phyloP scores from a whole-genome alignment of 345 rosid genomes.

The Acer yangbiense region DNA sequence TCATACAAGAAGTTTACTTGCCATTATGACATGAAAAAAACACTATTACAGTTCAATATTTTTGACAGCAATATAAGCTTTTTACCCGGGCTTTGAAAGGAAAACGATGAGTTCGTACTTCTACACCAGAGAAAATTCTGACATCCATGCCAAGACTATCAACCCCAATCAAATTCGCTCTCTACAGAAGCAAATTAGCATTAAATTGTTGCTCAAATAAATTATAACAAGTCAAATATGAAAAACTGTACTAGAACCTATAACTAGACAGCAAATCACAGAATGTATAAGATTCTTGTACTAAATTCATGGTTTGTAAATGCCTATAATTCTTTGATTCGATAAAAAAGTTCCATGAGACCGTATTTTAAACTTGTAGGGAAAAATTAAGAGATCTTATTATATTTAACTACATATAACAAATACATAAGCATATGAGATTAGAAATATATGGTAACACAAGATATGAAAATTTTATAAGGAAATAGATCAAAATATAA shows the following conservation, averaged over 20 bases:
- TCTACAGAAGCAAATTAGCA: constrained; percentile 36
- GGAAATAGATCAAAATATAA: too few species aligned
- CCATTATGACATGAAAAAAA: neutral
- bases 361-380: too few species aligned
- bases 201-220: constrained; percentile 12
- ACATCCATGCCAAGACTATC: constrained; percentile 97
- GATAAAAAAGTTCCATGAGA: neutral
- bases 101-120: constrained; percentile 88
- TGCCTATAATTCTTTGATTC: neutral
- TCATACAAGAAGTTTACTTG: neutral
- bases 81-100: constrained; percentile 84
- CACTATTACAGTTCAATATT: neutral
- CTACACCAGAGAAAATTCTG: constrained; percentile 61
- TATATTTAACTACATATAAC: too few species aligned
- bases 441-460: too few species aligned
- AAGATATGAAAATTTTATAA: too few species aligned
- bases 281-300: neutral
- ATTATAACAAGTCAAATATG: constrained; percentile 2
- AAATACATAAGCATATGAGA: too few species aligned
- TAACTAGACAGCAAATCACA: neutral
- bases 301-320: neutral
- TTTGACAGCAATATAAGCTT: neutral
- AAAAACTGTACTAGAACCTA: too few species aligned
- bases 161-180: constrained; percentile 74
- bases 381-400: neutral